Conservation (phyloP, 2,329 filamentous ascomycete genomes). For the Colletotrichum orchidophilum region DNA sequence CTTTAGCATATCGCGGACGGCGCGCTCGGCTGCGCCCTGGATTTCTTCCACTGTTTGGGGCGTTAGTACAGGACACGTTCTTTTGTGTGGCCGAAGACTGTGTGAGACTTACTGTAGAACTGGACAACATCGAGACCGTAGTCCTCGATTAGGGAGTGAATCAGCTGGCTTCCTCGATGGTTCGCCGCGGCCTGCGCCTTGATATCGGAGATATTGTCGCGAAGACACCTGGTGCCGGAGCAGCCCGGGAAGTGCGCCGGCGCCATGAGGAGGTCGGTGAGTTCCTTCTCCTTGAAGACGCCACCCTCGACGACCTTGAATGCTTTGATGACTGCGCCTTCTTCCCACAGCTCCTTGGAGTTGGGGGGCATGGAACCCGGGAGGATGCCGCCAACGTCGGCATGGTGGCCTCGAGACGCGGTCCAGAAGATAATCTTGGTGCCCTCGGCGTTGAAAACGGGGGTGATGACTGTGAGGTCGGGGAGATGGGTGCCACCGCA, state of each 20-base stretch:
- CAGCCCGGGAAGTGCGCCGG: slow-evolving; percentile 81
- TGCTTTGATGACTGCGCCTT: slow-evolving; percentile 71
- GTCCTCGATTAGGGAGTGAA: slow-evolving; percentile 75
- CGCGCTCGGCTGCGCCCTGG: slow-evolving; percentile 80
- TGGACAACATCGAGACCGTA: slow-evolving; percentile 78
- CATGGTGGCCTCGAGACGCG: slow-evolving; percentile 77
- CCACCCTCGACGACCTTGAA: slow-evolving; percentile 81
- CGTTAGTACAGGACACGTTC: background rate
- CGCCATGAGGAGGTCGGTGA: slow-evolving; percentile 76
- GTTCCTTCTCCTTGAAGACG: slow-evolving; percentile 80
- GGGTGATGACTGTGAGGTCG: slow-evolving; percentile 49
- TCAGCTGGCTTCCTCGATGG: slow-evolving; percentile 82
- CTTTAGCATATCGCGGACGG: slow-evolving; percentile 78
- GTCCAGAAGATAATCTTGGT: slow-evolving; percentile 52
- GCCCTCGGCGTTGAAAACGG: slow-evolving; percentile 53
- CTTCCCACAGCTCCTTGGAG: slow-evolving; percentile 71
- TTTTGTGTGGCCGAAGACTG: background rate
- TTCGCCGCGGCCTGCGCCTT: slow-evolving; percentile 90
- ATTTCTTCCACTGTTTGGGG: slow-evolving; percentile 71
- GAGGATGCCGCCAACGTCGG: slow-evolving; percentile 82
- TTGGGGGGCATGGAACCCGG: slow-evolving; percentile 86
- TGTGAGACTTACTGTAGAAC: slow-evolving; percentile 51
- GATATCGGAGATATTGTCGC: slow-evolving; percentile 86
- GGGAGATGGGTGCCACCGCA: slow-evolving; percentile 51
- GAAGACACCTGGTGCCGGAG: slow-evolving; percentile 80